phyloP scores from a whole-genome alignment of 2,329 filamentous ascomycete genomes.

The Aspergillus floridensis region DNA sequence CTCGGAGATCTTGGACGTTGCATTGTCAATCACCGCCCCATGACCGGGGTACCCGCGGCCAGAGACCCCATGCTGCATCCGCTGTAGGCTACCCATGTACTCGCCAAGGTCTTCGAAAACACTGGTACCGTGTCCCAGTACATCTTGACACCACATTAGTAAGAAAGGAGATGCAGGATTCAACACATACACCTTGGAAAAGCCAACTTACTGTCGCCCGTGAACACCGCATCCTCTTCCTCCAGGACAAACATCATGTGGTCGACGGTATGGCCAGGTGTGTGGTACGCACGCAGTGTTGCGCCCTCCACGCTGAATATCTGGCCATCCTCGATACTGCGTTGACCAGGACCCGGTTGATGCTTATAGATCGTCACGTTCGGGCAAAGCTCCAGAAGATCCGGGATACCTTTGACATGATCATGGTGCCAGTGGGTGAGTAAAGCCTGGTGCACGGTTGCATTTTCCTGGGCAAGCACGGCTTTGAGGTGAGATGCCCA shows the following conservation, averaged over 20 bases:
- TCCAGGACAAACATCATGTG: conserved; percentile 76
- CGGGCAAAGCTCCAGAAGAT: conserved; percentile 66
- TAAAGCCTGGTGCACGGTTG: conserved; percentile 66
- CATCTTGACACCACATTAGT: conserved; percentile 47
- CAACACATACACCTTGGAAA: not conserved
- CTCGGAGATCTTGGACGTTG: conserved; percentile 68
- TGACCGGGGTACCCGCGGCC: conserved; percentile 84
- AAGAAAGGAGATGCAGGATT: not conserved
- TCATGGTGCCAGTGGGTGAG: conserved; percentile 93
- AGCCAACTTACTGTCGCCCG: conserved; percentile 63
- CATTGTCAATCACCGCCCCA: conserved; percentile 73
- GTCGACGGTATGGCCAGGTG: conserved; percentile 75
- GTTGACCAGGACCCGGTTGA: conserved; percentile 52
- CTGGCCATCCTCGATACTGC: conserved; percentile 56
- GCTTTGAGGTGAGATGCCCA: conserved; percentile 68
- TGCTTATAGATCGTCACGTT: conserved; percentile 65
- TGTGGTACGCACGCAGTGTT: conserved; percentile 65
- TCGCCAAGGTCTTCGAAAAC: conserved; percentile 74
- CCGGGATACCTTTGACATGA: conserved; percentile 72
- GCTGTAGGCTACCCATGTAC: conserved; percentile 67
- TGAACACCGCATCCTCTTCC: conserved; percentile 81
- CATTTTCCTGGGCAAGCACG: conserved; percentile 66
- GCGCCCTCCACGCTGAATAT: conserved; percentile 52
- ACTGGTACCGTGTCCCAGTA: conserved; percentile 80
- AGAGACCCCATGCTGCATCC: conserved; percentile 60